A percentile compares a stretch with the other conserved stretches of the same genome.
phyloP scores from a whole-genome alignment of 495 filamentous ascomycete species.

The Penicillium egyptiacum region DNA sequence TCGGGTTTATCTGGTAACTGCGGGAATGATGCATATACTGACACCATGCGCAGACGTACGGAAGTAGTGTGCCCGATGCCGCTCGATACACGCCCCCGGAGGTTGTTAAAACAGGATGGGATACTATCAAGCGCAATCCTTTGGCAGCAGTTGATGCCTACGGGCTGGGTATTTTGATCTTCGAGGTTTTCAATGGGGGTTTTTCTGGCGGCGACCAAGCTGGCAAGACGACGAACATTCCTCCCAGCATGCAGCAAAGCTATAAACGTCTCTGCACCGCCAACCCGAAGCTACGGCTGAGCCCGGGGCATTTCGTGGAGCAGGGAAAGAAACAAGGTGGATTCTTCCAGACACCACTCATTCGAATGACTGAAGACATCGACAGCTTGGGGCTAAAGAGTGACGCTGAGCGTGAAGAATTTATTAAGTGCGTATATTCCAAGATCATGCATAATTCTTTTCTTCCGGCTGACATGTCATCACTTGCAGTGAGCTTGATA shows the following conservation, averaged over 20 bases:
- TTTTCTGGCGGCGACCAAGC: slow-evolving; percentile 72
- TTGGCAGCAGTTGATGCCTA: slow-evolving; percentile 82
- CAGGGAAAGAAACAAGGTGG: slow-evolving; percentile 79
- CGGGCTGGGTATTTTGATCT: slow-evolving; percentile 78
- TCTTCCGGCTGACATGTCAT: slow-evolving; percentile 9
- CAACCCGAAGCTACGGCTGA: slow-evolving; percentile 86
- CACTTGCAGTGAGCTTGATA: slow-evolving; percentile 69
- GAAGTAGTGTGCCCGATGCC: slow-evolving; percentile 80
- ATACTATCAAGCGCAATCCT: slow-evolving; percentile 78
- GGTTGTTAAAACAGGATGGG: slow-evolving; percentile 83
- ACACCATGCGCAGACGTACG: slow-evolving; percentile 62
- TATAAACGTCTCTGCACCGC: slow-evolving; percentile 84
- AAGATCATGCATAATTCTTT: not conserved
- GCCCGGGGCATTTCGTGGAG: slow-evolving; percentile 81
- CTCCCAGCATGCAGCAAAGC: slow-evolving; percentile 79
- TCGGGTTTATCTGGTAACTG: not conserved
- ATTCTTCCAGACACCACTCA: slow-evolving; percentile 90
- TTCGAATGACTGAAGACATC: slow-evolving; percentile 86
- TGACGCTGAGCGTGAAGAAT: slow-evolving; percentile 79
- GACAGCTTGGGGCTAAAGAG: slow-evolving; percentile 88
- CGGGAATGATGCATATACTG: slow-evolving; percentile 8
- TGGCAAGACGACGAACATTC: slow-evolving; percentile 81
- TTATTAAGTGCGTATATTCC: slow-evolving; percentile 62
- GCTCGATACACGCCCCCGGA: slow-evolving; percentile 83
- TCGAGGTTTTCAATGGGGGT: slow-evolving; percentile 85